Evolutionary conservation across 2,329 filamentous ascomycete genomes (phyloP).

Genomic region (Ramichloridium luteum): DNA sequence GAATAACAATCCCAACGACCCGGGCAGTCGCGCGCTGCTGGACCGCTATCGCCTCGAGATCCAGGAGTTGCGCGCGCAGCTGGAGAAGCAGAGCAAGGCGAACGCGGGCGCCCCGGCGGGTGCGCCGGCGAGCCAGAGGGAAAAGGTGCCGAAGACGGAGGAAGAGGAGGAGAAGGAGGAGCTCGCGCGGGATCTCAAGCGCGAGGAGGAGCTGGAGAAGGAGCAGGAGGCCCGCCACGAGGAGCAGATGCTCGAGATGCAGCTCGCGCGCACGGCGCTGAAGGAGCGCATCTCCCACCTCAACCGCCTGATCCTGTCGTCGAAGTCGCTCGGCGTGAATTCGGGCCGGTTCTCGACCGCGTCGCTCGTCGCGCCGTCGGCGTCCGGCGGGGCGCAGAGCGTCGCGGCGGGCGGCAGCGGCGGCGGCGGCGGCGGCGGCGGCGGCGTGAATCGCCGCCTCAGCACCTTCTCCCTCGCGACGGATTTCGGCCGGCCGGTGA

Average conservation of each 20-base stretch:
- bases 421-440: too few relatives aligned
- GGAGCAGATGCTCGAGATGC: slow-evolving; percentile 98
- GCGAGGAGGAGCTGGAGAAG: slow-evolving; percentile 59
- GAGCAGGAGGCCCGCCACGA: slow-evolving; percentile 63
- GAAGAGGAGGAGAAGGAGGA: slow-evolving; percentile 52
- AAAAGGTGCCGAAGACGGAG: slow-evolving; percentile 35
- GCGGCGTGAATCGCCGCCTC: slow-evolving; percentile 24
- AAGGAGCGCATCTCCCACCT: slow-evolving; percentile 97
- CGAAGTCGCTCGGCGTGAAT: slow-evolving; percentile 92
- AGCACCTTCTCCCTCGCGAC: slow-evolving; percentile 26
- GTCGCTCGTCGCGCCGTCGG: too few relatives aligned
- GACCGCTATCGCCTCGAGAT: slow-evolving; percentile 95
- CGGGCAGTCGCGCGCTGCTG: slow-evolving; percentile 71
- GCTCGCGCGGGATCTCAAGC: slow-evolving; percentile 56
- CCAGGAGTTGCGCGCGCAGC: slow-evolving; percentile 61
- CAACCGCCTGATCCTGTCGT: slow-evolving; percentile 87
- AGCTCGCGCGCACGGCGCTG: slow-evolving; percentile 83
- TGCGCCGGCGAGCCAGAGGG: too few relatives aligned
- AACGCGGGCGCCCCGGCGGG: too few relatives aligned
- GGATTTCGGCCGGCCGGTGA: slow-evolving; percentile 22
- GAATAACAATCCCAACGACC: slow-evolving; percentile 68
- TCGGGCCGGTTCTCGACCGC: slow-evolving; percentile 48
- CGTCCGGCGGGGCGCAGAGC: too few relatives aligned
- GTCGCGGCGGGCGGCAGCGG: too few relatives aligned
- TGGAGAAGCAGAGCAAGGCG: slow-evolving; percentile 68